Evolutionary conservation across 2,329 filamentous ascomycete species (phyloP).

Genomic region (Fusarium brevicatenulatum): DNA sequence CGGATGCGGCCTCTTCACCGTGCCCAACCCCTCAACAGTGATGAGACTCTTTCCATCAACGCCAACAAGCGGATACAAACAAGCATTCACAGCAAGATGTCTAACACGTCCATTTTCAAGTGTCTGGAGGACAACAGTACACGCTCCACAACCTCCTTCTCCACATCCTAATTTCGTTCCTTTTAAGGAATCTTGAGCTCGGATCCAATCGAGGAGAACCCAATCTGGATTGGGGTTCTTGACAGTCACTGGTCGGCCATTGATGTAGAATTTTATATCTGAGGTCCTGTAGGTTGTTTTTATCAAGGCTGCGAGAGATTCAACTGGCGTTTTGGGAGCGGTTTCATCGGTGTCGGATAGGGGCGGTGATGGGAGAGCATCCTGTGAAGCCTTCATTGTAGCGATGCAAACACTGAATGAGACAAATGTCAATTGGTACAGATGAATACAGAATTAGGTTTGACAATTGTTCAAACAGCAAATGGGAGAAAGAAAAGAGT

Average conservation of each 20-base stretch:
- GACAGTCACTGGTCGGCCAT: background rate
- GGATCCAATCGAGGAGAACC: background rate
- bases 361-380: background rate
- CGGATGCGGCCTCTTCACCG: background rate
- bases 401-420: background rate
- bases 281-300: background rate
- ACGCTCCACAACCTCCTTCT: background rate
- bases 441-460: background rate
- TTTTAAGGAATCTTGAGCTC: background rate
- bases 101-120: background rate
- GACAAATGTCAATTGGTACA: background rate
- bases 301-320: background rate
- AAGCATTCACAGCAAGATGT: background rate
- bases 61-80: background rate
- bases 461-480: rapidly evolving
- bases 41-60: slow-evolving; percentile 9
- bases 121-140: background rate
- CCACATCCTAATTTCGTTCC: background rate
- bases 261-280: background rate
- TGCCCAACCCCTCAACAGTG: background rate
- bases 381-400: background rate
- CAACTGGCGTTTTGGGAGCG: background rate
- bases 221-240: background rate
- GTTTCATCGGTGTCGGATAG: background rate
- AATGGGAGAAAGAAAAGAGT: background rate